phyloP scores from a whole-genome alignment of 2,329 filamentous ascomycete genomes.

The Cladosporium colombiae region DNA sequence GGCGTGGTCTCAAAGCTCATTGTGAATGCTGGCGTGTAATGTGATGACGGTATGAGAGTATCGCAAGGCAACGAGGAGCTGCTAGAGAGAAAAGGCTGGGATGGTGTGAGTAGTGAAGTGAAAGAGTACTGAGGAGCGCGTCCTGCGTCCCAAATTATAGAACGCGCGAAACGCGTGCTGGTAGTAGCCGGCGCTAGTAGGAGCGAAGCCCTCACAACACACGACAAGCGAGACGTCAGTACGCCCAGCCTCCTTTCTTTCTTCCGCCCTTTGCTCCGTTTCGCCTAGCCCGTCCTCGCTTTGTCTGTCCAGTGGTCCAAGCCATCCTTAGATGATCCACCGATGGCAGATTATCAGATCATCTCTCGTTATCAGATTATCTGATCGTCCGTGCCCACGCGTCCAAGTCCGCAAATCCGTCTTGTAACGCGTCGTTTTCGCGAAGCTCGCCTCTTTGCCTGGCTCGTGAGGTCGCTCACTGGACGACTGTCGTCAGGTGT shows the following conservation, averaged over 20 bases:
- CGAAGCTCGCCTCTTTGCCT: constrained; percentile 13
- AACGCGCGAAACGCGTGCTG: constrained; percentile 12
- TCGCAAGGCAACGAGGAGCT: constrained; percentile 16
- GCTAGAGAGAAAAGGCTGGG: not conserved
- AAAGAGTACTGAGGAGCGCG: constrained; percentile 1
- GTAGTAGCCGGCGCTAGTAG: constrained; percentile 6
- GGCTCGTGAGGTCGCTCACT: constrained; percentile 8
- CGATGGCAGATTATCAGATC: constrained; percentile 12
- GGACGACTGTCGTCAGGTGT: constrained; percentile 11
- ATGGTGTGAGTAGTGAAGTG: constrained; percentile 7
- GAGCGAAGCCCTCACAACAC: constrained; percentile 8
- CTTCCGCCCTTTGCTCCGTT: not conserved
- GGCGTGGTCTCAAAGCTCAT: constrained; percentile 70
- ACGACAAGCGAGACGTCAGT: constrained; percentile 7
- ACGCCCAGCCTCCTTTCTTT: constrained; percentile 11
- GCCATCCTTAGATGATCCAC: not conserved
- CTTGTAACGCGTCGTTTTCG: constrained; percentile 6
- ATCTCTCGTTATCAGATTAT: constrained; percentile 7
- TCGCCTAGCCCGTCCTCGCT: constrained; percentile 12
- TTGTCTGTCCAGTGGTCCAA: constrained; percentile 1
- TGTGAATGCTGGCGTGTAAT: constrained; percentile 22
- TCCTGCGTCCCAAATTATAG: constrained; percentile 1
- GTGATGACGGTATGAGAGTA: constrained; percentile 2
- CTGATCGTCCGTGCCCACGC: not conserved
- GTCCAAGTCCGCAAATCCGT: constrained; percentile 2